Conservation (phyloP, 2,329 filamentous ascomycete species). For the Sordariomycetes sp. region DNA sequence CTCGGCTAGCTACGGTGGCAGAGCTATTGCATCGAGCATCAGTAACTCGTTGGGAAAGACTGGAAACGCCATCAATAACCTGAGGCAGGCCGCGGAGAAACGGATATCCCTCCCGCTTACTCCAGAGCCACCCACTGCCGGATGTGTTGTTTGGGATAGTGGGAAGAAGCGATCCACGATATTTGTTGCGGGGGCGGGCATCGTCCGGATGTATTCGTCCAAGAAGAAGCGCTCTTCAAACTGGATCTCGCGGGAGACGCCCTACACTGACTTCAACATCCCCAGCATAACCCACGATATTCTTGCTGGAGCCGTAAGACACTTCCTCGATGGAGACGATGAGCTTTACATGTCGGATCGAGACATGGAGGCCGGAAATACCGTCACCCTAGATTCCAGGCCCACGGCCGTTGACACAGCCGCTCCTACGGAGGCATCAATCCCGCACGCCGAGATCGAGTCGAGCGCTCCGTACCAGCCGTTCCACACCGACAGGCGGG, state of each 20-base stretch:
- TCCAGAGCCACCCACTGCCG: conserved; percentile 35
- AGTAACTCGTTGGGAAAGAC: conserved; percentile 63
- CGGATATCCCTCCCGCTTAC: conserved; percentile 54
- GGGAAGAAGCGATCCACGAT: conserved; percentile 49
- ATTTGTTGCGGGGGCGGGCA: conserved; percentile 50
- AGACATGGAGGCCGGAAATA: conserved; percentile 39
- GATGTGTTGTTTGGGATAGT: conserved; percentile 53
- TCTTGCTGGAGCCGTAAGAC: conserved; percentile 41
- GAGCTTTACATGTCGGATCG: conserved; percentile 38
- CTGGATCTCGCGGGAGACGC: conserved; percentile 37
- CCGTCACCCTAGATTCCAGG: conserved; percentile 32
- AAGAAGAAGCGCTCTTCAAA: conserved; percentile 37
- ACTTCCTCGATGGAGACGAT: conserved; percentile 33
- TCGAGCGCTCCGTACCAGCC: conserved; percentile 92
- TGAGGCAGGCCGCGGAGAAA: conserved; percentile 65
- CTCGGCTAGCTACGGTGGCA: conserved; percentile 55
- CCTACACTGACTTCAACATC: conserved; percentile 55
- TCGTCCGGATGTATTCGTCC: conserved; percentile 52
- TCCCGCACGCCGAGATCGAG: conserved; percentile 75
- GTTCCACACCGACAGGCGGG: conserved; percentile 82
- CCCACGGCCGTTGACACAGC: conserved; percentile 20
- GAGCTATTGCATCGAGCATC: conserved; percentile 60
- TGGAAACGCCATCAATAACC: conserved; percentile 54
- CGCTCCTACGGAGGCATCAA: conserved; percentile 46
- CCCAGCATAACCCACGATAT: conserved; percentile 46